Evolutionary conservation across 1,139 yeast genomes (phyloP).

Genomic region (Lodderomyces margitis): DNA sequence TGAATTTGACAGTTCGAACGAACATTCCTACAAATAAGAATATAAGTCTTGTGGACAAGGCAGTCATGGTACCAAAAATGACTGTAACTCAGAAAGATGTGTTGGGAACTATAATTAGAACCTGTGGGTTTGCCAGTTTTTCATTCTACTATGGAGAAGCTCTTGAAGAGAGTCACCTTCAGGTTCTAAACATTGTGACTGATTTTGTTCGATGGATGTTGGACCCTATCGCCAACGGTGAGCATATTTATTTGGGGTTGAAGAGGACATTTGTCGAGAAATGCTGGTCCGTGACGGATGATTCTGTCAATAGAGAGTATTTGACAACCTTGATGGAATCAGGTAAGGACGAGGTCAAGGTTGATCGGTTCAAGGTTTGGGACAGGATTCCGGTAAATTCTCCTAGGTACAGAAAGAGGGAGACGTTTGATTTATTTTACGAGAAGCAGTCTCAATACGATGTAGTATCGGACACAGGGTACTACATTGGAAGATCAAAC

Average conservation of each 20-base stretch:
- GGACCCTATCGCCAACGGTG: conserved; percentile 1
- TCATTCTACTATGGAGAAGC: conserved; percentile 32
- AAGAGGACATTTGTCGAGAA: conserved; percentile 21
- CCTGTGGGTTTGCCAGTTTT: conserved; percentile 16
- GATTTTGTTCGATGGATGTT: conserved; percentile 19
- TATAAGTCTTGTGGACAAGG: conserved; percentile 19
- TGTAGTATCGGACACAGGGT: conserved; percentile 8
- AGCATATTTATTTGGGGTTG: conserved; percentile 7
- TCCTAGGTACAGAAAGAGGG: conserved; percentile 22
- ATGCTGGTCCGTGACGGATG: conserved; percentile 36
- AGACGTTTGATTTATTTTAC: conserved; percentile 14
- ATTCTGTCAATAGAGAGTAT: conserved; percentile 22
- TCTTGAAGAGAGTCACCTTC: conserved; percentile 26
- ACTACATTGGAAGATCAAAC: conserved; percentile 10
- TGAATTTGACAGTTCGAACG: neutral
- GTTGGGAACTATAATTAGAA: conserved; percentile 15
- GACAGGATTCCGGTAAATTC: conserved; percentile 23
- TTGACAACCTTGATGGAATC: conserved; percentile 11
- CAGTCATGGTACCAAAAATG: conserved; percentile 19
- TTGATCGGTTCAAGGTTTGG: conserved; percentile 14
- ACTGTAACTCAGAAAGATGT: conserved; percentile 13
- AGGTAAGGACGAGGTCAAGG: neutral
- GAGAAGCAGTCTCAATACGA: conserved; percentile 8
- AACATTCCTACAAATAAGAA: neutral
- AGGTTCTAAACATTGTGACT: conserved; percentile 23